Evolutionary conservation across 768 basidiomycete genomes (phyloP), one percentile per base, ranked within the genome.

Genomic region (Neoboletus brunneissimus): DNA sequence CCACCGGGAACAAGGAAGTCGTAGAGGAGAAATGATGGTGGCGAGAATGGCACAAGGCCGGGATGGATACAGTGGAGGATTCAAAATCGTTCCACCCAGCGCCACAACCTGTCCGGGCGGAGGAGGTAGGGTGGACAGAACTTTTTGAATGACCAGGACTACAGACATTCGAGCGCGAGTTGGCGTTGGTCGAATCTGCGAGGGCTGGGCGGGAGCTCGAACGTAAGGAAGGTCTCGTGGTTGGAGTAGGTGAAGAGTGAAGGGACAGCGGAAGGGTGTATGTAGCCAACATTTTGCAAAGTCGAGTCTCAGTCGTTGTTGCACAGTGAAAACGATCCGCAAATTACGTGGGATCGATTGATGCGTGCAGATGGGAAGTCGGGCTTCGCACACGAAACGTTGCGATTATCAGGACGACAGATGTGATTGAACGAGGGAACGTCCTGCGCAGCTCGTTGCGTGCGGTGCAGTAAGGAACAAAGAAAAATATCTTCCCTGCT

Each of bases 371-470:
- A 53, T 55, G 55, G 20, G 50, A 50, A 58, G 47, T 34, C 18
- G 48, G 11, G 41, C 45, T 58, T 37, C 35, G 53, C 27, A 42
- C 48, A 25, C 40, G 37, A 55, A 64, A 60, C 45, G 66, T 61
- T 59, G 69, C 48, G 64, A 60, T 69, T 58, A 66, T 62, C 60
- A 56, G 38, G 58, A 52, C 31, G 54, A 51, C 45, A 38, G 57
- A 61, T 63, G 60, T 51, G 51, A 62, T 56, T 45, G 58, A 64
- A 66, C 68, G 55, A 57, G 58, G 45, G 53, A 62, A 64, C 68
- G 69, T 53, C 69, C 69, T 56, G 69, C 69, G 67, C 63, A 61
- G 63, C 53, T 61, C 64, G 68, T 61, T 59, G 52, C 52, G 62
- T 54, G 54, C 51, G 31, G 27, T 42, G 43, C 56, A 52, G 48